Conservation (phyloP, 176 grass and related monocot species). For the Oropetium thomaeum region DNA sequence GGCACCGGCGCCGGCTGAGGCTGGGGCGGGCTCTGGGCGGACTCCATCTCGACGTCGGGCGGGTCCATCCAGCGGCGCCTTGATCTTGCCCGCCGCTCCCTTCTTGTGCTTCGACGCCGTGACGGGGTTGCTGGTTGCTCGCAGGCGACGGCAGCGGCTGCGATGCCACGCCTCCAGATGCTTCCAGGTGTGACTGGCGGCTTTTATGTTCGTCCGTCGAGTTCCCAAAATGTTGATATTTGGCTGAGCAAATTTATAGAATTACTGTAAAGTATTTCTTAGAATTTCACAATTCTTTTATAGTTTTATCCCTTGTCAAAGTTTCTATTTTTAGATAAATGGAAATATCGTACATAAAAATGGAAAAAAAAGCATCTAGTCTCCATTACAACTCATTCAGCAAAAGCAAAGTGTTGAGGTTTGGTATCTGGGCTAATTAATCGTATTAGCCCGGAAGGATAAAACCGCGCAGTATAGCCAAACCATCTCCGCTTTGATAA, state of each 20-base stretch:
- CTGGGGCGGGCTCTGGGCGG: conserved; percentile 1
- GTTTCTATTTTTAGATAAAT: too few species aligned
- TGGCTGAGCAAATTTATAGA: background rate
- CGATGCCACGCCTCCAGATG: conserved; percentile 41
- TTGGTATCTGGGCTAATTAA: too few species aligned
- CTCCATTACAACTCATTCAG: too few species aligned
- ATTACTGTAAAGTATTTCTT: too few species aligned
- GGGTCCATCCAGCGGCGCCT: conserved; percentile 44
- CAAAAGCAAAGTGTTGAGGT: too few species aligned
- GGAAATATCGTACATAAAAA: too few species aligned
- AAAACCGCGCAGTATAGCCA: too few species aligned
- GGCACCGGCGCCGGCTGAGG: background rate
- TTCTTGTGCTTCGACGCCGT: background rate
- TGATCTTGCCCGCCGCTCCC: conserved; percentile 22
- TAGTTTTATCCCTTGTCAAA: too few species aligned
- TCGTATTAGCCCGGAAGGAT: too few species aligned
- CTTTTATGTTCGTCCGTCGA: background rate
- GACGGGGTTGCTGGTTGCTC: background rate
- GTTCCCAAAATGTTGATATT: background rate
- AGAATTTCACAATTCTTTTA: too few species aligned
- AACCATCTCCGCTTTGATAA: too few species aligned
- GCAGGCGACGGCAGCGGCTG: conserved; percentile 22
- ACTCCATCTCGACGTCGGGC: conserved; percentile 60
- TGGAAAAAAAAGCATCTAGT: too few species aligned
- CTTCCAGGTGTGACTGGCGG: conserved; percentile 30